Base-by-base conservation (phyloP, 306 rosid species). In the Corylus americana region DNA sequence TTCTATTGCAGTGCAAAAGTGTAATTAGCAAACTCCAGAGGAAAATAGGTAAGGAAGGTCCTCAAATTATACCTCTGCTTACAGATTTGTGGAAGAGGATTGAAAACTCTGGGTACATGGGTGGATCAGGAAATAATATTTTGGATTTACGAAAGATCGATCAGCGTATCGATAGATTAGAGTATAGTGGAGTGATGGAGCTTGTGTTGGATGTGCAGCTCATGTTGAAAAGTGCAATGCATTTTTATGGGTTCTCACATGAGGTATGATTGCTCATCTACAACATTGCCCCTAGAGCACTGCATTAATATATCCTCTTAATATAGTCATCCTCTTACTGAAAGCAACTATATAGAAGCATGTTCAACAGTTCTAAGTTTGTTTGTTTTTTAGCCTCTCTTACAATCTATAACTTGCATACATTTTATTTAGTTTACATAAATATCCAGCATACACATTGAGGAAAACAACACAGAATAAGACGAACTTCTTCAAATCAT, bases 21-120 rank as follows among this genome's bases (percentile, higher is more conserved):
- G 98, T 95, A 22, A 90, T 95, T 73, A 84, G 90, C 94, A 95
- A 91, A 83, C 88, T 95, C 73, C 98, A 95, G 73, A 91, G 91
- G 89, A 87, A 88, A 90, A 84, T 92, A 61, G 97, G 88, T 61
- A 91, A 92, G 90, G 98, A 90, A 87, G 98, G 98, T 70, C 87
- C 80, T 78, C 94, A 91, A 83, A 91, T 95, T 71, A 92, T 95
- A 47, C 98, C 98, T 78, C 77, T 91, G 91, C 89, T 95, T 58
- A 90, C 97, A 54, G 98, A 89, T 82, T 83, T 95, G 81, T 95
- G 98, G 98, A 95, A 92, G 88, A 88, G 85, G 83, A 86, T 87
- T 44, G 97, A 90, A 74, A 92, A 81, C 81, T 87, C 96, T 83
- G 91, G 92, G 54, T 62, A 80, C 66, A 29, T 77, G 29, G 89